These are phyloP conservation scores for Xylaria curta DNA, from an alignment of 495 filamentous ascomycete species.

Conservation along the genomic window DNA sequence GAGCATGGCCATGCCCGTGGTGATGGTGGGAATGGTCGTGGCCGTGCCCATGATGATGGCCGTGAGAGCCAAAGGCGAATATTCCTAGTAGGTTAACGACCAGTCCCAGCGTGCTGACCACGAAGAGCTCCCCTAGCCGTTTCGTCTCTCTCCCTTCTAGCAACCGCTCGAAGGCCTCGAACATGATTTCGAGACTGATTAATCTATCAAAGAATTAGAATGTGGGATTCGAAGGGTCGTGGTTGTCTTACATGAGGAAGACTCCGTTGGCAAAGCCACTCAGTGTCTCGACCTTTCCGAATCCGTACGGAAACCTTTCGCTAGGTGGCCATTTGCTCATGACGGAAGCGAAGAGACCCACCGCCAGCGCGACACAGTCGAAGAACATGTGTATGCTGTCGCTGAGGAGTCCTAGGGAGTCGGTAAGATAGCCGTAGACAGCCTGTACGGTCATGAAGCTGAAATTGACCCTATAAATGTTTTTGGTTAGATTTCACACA, in stretches of 20 bases:
- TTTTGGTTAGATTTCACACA: constrained; percentile 28
- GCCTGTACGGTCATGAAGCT: constrained; percentile 94
- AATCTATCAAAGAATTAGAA: constrained; percentile 59
- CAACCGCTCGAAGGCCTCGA: constrained; percentile 89
- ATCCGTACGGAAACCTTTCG: constrained; percentile 87
- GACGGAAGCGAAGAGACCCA: constrained; percentile 92
- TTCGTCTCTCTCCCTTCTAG: constrained; percentile 81
- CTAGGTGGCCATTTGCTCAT: constrained; percentile 97
- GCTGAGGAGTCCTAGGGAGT: constrained; percentile 90
- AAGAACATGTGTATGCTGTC: constrained; percentile 99
- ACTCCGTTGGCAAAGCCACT: constrained; percentile 97
- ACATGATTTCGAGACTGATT: constrained; percentile 95
- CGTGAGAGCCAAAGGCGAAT: constrained; percentile 77
- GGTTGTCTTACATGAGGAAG: constrained; percentile 75
- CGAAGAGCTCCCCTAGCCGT: constrained; percentile 82
- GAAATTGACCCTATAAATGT: constrained; percentile 77
- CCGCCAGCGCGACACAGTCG: constrained; percentile 89
- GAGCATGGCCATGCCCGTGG: constrained; percentile 37
- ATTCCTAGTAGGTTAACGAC: constrained; percentile 92
- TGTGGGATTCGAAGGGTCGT: no score
- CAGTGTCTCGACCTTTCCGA: constrained; percentile 95
- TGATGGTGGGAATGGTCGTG: constrained; percentile 51
- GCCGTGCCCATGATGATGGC: constrained; percentile 72
- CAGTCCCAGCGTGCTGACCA: constrained; percentile 84
- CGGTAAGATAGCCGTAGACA: constrained; percentile 89